Conservation (phyloP, 1,284 basidiomycete species). For the Cutaneotrichosporon spelunceum region DNA sequence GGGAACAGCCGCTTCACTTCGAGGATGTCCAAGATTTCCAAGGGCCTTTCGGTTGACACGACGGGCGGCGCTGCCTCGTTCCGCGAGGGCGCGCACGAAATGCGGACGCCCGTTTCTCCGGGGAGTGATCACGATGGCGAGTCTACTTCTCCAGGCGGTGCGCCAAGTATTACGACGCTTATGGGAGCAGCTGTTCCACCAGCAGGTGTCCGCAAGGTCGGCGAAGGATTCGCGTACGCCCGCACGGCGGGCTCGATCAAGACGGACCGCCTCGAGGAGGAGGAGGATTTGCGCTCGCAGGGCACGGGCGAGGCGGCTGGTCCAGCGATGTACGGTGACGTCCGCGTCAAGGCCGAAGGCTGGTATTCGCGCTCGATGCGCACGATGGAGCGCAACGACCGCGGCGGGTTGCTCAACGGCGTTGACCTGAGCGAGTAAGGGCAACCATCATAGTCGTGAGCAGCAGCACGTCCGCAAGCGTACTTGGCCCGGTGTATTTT, state of each 20-base stretch:
- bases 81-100: neutral
- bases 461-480: neutral
- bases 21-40: constrained; percentile 23
- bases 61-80: neutral
- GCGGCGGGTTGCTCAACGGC: constrained; percentile 27
- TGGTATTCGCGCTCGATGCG: constrained; percentile 42
- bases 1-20: constrained; percentile 22
- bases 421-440: constrained; percentile 23
- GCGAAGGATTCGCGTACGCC: constrained; percentile 17
- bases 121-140: constrained; percentile 22
- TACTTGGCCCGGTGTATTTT: neutral
- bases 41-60: constrained; percentile 27
- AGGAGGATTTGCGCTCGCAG: constrained; percentile 9
- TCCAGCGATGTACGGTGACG: constrained; percentile 34
- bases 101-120: constrained; percentile 13
- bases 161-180: constrained; percentile 18
- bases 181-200: constrained; percentile 19
- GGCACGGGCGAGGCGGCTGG: constrained; percentile 21
- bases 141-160: constrained; percentile 11
- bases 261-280: constrained; percentile 13
- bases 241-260: constrained; percentile 17
- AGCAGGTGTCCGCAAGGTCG: constrained; percentile 2
- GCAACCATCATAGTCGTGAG: neutral
- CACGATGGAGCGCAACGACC: constrained; percentile 35
- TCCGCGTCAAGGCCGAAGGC: constrained; percentile 42